Evolutionary conservation across 1,284 basidiomycete genomes (phyloP), one percentile per base, ranked within the genome.

Genomic region (Gymnopus androsaceus): DNA sequence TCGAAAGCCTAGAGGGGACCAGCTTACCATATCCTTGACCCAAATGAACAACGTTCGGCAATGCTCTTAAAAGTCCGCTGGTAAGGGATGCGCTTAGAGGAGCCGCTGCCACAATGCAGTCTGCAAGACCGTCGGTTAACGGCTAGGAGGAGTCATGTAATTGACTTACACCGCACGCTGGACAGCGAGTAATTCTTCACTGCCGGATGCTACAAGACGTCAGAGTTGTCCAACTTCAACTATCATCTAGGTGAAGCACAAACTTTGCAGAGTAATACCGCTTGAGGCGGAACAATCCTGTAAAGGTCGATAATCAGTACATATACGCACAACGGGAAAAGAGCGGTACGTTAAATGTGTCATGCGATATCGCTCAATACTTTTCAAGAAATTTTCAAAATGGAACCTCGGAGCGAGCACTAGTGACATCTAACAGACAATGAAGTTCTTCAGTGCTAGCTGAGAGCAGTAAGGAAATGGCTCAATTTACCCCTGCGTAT

Each of bases 81-180:
- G 71, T 79, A 14, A 84, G 72, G 61, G 80, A 80, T 0, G 73
- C 66, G 21, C 79, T 79, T 4, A 86, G 69, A 3, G 84, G 84
- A 0, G 84, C 84, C 0, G 84, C 84, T 4, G 83, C 84, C 12
- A 74, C 70, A 66, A 84, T 75, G 54, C 76, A 70, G 59, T 75
- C n/a, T n/a, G n/a, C n/a, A n/a, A n/a, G n/a, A n/a, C n/a, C n/a
- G n/a, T n/a, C n/a, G n/a, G n/a, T n/a, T n/a, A n/a, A n/a, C n/a
- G n/a, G n/a, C n/a, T n/a, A n/a, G n/a, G n/a, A n/a, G n/a, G n/a
- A n/a, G n/a, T n/a, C n/a, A n/a, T n/a, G n/a, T n/a, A n/a, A n/a
- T n/a, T n/a, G n/a, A n/a, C n/a, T n/a, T n/a, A n/a, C n/a, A 73
- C 27, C 75, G 72, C 28, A 85, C 67, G 47, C 72, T 73, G 54